Evolutionary conservation across 768 basidiomycete species (phyloP), one percentile per base, ranked within the genome.

Genomic region (Lentinus tigrinus): DNA sequence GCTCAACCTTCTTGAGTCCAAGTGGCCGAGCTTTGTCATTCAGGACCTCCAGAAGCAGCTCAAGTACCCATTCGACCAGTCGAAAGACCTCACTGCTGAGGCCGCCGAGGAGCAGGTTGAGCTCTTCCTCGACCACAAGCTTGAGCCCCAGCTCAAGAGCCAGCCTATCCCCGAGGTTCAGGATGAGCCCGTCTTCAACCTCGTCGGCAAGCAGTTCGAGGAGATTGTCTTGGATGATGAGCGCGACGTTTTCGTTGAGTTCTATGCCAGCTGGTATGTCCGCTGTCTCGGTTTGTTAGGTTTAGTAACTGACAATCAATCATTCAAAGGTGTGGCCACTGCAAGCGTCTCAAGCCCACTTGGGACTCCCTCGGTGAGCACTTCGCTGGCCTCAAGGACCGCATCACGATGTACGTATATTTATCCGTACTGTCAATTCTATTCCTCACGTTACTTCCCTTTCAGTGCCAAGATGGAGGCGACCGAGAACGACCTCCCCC

Each of bases 211-310:
- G 73, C 85, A 89, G 63, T 98, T 98, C 63, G 93, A 98, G 2
- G 77, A 92, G 50, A 78, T 95, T 51, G 88, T 92, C 34, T 85
- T 83, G 60, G 92, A 97, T 69, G 90, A 94, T 62, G 77, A 78
- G 57, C 97, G 97, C 78, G 95, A 98, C 70, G 88, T 98, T 67
- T 94, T 99, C 67, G 80, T 98, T 63, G 96, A 98, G 75, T 95
- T 99, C 75, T 98, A 92, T 67, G 97, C 97, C 47, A 85, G 93
- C 48, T 99, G 97, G 97, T 95, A 73, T 43, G 87, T 74, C 36
- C 65, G 66, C 54, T 43, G 54, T 23, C 37, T 24, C 19, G 14
- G 21, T 37, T n/a, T 53, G 11, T 1, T 3, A 16, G 16, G 13
- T 56, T 38, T 3, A 6, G 36, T 47, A 40, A 11, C 19, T 58